Evolutionary conservation across 2,329 filamentous ascomycete species (phyloP).

Genomic region (Ophiostoma ulmi): DNA sequence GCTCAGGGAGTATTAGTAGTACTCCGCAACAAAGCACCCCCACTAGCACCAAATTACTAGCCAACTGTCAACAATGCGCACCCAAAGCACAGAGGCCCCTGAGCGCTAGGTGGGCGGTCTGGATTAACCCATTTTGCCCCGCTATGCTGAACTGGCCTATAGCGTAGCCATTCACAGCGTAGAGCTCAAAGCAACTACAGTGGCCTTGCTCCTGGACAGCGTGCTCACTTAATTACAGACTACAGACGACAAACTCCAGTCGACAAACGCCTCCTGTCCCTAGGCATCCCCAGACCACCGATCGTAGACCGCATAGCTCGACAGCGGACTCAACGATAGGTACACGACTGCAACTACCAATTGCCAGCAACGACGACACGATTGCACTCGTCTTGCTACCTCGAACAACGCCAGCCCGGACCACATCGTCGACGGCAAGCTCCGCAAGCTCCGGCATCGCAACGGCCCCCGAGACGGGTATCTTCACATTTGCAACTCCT

Average conservation of each 20-base stretch:
- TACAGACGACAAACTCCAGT: conserved; percentile 10
- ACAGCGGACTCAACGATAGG: neutral
- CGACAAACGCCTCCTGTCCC: conserved; percentile 1
- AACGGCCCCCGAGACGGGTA: conserved; percentile 17
- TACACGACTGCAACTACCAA: neutral
- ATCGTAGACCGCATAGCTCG: conserved; percentile 3
- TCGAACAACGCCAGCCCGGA: neutral
- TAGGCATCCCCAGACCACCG: neutral
- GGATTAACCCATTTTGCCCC: conserved; percentile 28
- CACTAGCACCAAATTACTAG: conserved; percentile 13
- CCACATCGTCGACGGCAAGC: conserved; percentile 3
- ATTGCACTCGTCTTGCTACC: neutral
- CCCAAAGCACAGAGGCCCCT: conserved; percentile 15
- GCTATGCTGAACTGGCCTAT: conserved; percentile 16
- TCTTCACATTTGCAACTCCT: conserved; percentile 11
- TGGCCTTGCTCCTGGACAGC: conserved; percentile 13
- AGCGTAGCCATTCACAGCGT: conserved; percentile 17
- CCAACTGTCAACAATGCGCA: conserved; percentile 16
- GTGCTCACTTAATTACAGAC: neutral
- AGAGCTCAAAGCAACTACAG: neutral
- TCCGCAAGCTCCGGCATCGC: conserved; percentile 12
- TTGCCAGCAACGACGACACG: neutral
- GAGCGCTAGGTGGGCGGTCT: conserved; percentile 23
- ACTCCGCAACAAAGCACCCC: conserved; percentile 6
- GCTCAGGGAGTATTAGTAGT: neutral